phyloP scores from a whole-genome alignment of 352 stramenopile species.

The Globisporangium middletonii region DNA sequence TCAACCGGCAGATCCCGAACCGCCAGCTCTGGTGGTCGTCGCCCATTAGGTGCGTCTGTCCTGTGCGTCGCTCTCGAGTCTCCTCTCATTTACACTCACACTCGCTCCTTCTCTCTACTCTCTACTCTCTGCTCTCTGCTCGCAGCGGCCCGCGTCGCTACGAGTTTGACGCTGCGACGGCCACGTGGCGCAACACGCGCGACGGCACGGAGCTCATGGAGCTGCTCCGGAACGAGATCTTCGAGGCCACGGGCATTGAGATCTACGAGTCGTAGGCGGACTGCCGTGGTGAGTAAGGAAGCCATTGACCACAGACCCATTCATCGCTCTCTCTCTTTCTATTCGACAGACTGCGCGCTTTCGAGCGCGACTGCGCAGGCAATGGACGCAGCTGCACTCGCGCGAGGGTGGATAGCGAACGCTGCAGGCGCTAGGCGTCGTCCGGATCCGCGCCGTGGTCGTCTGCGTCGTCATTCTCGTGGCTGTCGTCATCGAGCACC shows the following conservation, averaged over 20 bases:
- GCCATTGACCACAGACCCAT: background rate
- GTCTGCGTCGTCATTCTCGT: conserved; percentile 25
- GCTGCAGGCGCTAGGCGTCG: background rate
- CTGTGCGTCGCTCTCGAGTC: background rate
- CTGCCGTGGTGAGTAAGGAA: background rate
- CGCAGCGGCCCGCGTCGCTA: conserved; percentile 85
- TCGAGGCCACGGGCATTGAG: conserved; percentile 71
- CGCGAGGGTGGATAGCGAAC: too few relatives aligned
- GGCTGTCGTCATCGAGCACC: conserved; percentile 27
- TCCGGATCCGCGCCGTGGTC: conserved; percentile 1
- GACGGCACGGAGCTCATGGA: conserved; percentile 71
- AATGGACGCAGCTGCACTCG: too few relatives aligned
- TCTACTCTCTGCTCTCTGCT: background rate
- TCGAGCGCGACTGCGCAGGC: too few relatives aligned
- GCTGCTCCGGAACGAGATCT: conserved; percentile 70
- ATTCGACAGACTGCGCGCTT: background rate
- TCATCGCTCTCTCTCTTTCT: background rate
- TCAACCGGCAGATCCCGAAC: conserved; percentile 98
- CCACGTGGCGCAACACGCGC: conserved; percentile 80
- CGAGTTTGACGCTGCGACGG: conserved; percentile 65
- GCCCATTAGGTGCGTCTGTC: conserved; percentile 75
- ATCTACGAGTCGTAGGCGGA: conserved; percentile 48
- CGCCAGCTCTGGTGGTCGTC: conserved; percentile 97
- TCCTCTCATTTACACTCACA: background rate
- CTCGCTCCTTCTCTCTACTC: background rate